A percentile compares a stretch with the other conserved stretches of the same genome.
Evolutionary conservation across 2,329 filamentous ascomycete species (phyloP).

Genomic region (Lachnellula cervina): DNA sequence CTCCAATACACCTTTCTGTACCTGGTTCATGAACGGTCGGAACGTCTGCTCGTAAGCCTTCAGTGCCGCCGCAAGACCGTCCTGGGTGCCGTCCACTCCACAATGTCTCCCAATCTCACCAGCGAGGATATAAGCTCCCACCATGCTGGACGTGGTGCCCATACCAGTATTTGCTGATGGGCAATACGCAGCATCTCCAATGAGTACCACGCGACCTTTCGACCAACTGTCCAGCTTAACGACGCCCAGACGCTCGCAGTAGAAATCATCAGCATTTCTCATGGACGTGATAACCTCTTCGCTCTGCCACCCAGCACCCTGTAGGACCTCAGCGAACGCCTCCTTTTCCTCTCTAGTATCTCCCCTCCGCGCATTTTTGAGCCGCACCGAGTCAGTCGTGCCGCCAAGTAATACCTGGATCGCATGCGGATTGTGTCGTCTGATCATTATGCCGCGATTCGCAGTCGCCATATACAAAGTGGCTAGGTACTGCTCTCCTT

Average conservation of each 20-base stretch:
- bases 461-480: slow-evolving; percentile 35
- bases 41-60: slow-evolving; percentile 39
- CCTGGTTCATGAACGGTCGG: slow-evolving; percentile 39
- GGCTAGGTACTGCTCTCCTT: slow-evolving; percentile 34
- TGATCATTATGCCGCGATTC: slow-evolving; percentile 36
- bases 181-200: slow-evolving; percentile 51
- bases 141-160: slow-evolving; percentile 44
- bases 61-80: slow-evolving; percentile 38
- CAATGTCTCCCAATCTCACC: slow-evolving; percentile 40
- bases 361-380: slow-evolving; percentile 27
- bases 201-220: slow-evolving; percentile 41
- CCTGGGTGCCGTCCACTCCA: background rate
- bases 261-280: slow-evolving; percentile 38
- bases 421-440: slow-evolving; percentile 35
- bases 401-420: slow-evolving; percentile 38
- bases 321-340: slow-evolving; percentile 36
- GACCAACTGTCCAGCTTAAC: slow-evolving; percentile 41
- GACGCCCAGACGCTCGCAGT: slow-evolving; percentile 38
- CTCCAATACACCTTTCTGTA: slow-evolving; percentile 30
- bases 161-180: slow-evolving; percentile 45
- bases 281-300: slow-evolving; percentile 39
- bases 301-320: slow-evolving; percentile 40
- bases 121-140: slow-evolving; percentile 51
- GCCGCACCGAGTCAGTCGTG: slow-evolving; percentile 19
- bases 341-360: slow-evolving; percentile 36